Conservation (phyloP, 2,329 filamentous ascomycete species). For the Niveomyces coronatus region DNA sequence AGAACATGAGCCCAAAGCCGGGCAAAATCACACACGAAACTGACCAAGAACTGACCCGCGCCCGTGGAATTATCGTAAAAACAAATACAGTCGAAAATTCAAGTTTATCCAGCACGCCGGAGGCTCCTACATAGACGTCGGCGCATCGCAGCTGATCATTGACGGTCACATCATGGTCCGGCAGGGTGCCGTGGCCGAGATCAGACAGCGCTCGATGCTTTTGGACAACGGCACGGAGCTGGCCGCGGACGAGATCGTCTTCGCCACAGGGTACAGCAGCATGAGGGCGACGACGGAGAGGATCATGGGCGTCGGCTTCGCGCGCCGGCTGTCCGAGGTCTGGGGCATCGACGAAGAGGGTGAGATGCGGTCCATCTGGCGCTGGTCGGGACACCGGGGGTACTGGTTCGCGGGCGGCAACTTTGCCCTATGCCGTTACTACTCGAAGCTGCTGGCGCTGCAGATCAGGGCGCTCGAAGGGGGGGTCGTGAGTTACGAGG, state of each 20-base stretch:
- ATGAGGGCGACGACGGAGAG: too few relatives aligned
- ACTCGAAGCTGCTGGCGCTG: too few relatives aligned
- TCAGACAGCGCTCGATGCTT: not conserved
- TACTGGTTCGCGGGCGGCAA: too few relatives aligned
- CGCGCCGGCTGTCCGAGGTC: not conserved
- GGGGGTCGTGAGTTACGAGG: too few relatives aligned
- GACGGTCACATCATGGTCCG: not conserved
- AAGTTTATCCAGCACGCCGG: not conserved
- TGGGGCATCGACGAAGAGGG: not conserved
- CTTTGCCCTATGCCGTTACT: too few relatives aligned
- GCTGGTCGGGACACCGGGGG: too few relatives aligned
- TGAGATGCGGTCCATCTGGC: too few relatives aligned
- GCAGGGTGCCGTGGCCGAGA: not conserved
- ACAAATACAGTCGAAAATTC: too few relatives aligned
- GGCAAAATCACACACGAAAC: not conserved
- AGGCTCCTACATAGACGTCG: not conserved
- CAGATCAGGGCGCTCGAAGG: too few relatives aligned
- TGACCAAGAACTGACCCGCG: not conserved
- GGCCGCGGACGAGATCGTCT: not conserved
- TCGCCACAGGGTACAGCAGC: not conserved
- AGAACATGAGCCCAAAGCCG: too few relatives aligned
- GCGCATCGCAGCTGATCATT: not conserved
- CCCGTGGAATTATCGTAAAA: not conserved
- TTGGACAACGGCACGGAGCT: not conserved
- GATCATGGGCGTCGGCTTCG: not conserved